These are phyloP conservation scores for Fusarium subglutinans DNA, from an alignment of 2,329 filamentous ascomycete species.

Conservation along the genomic window DNA sequence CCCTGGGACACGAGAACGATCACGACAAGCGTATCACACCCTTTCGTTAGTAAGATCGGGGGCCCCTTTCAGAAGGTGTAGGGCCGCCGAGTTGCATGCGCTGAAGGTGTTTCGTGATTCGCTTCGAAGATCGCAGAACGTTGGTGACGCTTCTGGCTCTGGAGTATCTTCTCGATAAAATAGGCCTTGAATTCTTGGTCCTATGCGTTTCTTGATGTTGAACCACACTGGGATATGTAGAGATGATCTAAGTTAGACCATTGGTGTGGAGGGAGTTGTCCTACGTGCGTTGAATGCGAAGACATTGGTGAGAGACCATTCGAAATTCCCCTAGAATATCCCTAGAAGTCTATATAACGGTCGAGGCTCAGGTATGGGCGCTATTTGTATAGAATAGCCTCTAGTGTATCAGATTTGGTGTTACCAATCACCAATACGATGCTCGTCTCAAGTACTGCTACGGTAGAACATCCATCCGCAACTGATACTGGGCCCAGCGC, in stretches of 20 bases:
- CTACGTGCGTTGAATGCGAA: fast-evolving
- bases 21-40: fast-evolving
- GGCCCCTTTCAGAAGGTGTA: not conserved
- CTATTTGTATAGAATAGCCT: fast-evolving
- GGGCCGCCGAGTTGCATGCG: no score
- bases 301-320: not conserved
- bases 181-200: not conserved
- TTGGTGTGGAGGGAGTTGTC: not conserved
- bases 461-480: not conserved
- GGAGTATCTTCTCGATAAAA: not conserved
- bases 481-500: no score
- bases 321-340: fast-evolving
- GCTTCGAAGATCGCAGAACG: fast-evolving
- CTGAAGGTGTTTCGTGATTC: not conserved
- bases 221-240: no score
- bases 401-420: not conserved
- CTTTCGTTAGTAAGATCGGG: fast-evolving
- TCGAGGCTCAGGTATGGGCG: not conserved
- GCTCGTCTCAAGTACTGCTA: not conserved
- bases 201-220: fast-evolving
- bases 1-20: not conserved
- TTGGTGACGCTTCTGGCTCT: not conserved
- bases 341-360: not conserved
- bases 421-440: not conserved
- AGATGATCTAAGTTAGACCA: fast-evolving